Evolutionary conservation across 352 stramenopile species (phyloP).

Genomic region (Pythium insidiosum): DNA sequence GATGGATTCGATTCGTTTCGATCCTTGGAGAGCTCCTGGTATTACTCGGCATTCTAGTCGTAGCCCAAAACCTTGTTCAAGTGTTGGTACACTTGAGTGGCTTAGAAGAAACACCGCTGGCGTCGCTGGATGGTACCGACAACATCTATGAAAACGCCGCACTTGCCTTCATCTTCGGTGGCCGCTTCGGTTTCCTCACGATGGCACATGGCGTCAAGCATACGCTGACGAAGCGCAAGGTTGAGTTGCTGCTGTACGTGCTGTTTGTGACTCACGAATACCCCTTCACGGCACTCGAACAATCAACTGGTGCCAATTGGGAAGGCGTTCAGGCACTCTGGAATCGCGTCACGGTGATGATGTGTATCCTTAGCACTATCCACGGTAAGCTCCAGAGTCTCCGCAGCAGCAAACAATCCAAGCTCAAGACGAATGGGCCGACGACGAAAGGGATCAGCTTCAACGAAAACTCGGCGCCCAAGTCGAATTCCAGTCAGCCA

Average conservation of each 20-base stretch:
- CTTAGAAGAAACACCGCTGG: too few relatives aligned
- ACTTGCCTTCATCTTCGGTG: constrained; percentile 25
- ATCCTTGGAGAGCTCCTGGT: background rate
- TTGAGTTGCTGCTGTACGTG: constrained; percentile 20
- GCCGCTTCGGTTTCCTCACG: constrained; percentile 27
- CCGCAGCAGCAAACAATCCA: too few relatives aligned
- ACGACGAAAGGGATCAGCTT: too few relatives aligned
- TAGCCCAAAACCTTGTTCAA: too few relatives aligned
- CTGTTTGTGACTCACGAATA: constrained; percentile 18
- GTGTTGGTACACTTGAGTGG: too few relatives aligned
- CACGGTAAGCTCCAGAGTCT: background rate
- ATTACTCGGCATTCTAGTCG: background rate
- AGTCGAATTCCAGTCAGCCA: too few relatives aligned
- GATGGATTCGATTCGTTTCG: background rate
- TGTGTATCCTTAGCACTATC: constrained; percentile 5
- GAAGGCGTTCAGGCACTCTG: constrained; percentile 8
- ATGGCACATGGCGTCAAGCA: constrained; percentile 18
- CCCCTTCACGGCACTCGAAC: constrained; percentile 11
- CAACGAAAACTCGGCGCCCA: too few relatives aligned
- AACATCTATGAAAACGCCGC: constrained; percentile 9
- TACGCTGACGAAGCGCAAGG: constrained; percentile 14
- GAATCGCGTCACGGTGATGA: constrained; percentile 5
- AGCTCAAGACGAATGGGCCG: too few relatives aligned
- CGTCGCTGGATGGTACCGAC: constrained; percentile 1
- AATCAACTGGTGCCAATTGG: constrained; percentile 3